A percentile compares a stretch with the other conserved stretches of the same genome.
phyloP scores from a whole-genome alignment of 768 basidiomycete species.

The Kwoniella sp. region DNA sequence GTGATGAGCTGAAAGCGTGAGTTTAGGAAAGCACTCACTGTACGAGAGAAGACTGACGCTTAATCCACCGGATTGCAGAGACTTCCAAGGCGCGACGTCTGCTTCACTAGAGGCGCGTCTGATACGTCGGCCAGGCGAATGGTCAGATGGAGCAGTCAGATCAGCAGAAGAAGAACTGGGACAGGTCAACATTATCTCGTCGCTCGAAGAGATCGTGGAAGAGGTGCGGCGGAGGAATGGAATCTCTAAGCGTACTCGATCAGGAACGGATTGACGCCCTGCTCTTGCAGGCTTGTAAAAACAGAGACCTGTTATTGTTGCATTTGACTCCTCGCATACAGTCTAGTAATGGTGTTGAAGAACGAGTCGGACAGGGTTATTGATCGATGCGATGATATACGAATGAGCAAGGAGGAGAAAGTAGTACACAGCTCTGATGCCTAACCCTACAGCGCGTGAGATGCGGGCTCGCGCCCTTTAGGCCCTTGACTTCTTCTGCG shows the following conservation, averaged over 20 bases:
- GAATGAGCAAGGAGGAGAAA: no score
- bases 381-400: neutral
- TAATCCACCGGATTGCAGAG: slow-evolving; percentile 39
- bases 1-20: slow-evolving; percentile 54
- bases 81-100: slow-evolving; percentile 43
- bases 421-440: no score
- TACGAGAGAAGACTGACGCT: neutral
- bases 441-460: no score
- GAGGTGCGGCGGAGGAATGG: slow-evolving; percentile 36
- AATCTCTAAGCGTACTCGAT: neutral
- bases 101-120: slow-evolving; percentile 48
- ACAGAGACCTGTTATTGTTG: no score
- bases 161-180: slow-evolving; percentile 28
- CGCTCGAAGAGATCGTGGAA: slow-evolving; percentile 37
- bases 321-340: no score
- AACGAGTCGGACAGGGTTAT: no score
- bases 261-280: no score
- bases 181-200: slow-evolving; percentile 29
- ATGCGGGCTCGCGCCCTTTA: no score
- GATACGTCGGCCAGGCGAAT: slow-evolving; percentile 44
- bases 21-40: slow-evolving; percentile 13
- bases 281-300: no score
- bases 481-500: neutral
- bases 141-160: slow-evolving; percentile 50
- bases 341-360: no score